Percentiles rank a stretch among this genome's conserved stretches.
phyloP scores from a whole-genome alignment of 2,329 filamentous ascomycete species.

The Amauroascus niger region DNA sequence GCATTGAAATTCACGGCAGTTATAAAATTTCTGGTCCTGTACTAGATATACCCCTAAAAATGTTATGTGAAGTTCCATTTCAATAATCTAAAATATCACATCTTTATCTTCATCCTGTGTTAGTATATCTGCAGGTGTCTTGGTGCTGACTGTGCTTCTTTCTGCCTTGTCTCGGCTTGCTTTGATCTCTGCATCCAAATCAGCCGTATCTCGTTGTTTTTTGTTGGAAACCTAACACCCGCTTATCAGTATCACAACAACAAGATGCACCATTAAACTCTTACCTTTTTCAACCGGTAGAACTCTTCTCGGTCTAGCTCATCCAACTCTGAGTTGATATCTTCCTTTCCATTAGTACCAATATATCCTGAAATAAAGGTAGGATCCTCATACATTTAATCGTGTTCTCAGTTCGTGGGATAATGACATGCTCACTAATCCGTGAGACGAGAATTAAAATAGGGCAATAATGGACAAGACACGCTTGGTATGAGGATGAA shows the following conservation, averaged over 20 bases:
- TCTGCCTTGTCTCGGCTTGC: conserved; percentile 51
- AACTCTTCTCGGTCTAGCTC: conserved; percentile 97
- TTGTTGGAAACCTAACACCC: conserved; percentile 56
- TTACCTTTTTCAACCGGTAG: conserved; percentile 82
- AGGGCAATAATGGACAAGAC: background rate
- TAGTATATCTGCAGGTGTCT: conserved; percentile 48
- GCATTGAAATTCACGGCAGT: conserved; percentile 2
- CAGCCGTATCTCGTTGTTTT: conserved; percentile 67
- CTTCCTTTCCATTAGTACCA: conserved; percentile 32
- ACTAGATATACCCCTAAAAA: background rate
- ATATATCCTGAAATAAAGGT: background rate
- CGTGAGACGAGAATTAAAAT: conserved; percentile 23
- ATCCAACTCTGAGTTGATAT: conserved; percentile 97
- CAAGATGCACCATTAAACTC: background rate
- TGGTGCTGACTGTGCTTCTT: background rate
- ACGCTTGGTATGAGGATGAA: background rate
- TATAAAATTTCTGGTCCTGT: background rate
- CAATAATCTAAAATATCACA: conserved; percentile 57
- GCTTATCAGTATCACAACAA: background rate
- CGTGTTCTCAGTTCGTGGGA: conserved; percentile 96
- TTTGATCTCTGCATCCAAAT: conserved; percentile 64
- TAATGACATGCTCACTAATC: conserved; percentile 60
- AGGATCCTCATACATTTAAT: conserved; percentile 64
- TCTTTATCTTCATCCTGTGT: conserved; percentile 65
- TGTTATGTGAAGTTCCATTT: background rate